phyloP scores from a whole-genome alignment of 306 rosid genomes.

The Acacia crassicarpa region DNA sequence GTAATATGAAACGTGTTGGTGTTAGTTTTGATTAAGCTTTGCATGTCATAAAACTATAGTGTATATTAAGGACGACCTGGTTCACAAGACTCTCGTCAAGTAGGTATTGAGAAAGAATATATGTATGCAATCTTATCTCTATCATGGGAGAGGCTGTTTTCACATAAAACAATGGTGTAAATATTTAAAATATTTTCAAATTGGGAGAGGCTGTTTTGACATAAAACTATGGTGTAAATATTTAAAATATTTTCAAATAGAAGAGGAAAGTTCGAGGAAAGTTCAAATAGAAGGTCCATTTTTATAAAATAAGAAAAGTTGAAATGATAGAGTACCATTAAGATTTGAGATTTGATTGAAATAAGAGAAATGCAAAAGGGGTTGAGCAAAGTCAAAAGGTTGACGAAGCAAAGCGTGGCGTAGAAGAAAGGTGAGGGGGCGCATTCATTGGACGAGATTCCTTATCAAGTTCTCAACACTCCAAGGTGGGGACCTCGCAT shows the following conservation, averaged over 20 bases:
- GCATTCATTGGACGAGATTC: neutral
- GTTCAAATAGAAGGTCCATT: too few relatives aligned
- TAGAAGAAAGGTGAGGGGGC: constrained; percentile 15
- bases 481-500: neutral
- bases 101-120: too few relatives aligned
- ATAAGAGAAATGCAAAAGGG: neutral
- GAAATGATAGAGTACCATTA: too few relatives aligned
- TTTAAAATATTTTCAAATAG: neutral
- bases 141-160: too few relatives aligned
- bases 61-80: too few relatives aligned
- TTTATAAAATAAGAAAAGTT: too few relatives aligned
- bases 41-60: neutral
- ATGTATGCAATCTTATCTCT: too few relatives aligned
- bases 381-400: constrained; percentile 2
- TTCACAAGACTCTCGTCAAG: rapidly evolving
- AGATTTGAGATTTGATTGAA: too few relatives aligned
- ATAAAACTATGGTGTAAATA: neutral
- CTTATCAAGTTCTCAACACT: neutral
- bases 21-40: neutral
- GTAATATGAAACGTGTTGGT: neutral
- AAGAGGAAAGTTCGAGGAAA: too few relatives aligned
- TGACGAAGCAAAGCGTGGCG: constrained; percentile 14
- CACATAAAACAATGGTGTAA: neutral
- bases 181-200: neutral
- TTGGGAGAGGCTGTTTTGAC: too few relatives aligned